Percentiles rank a stretch among this genome's conserved stretches.
Evolutionary conservation across 768 basidiomycete species (phyloP).

Genomic region (Crepidotus variabilis): DNA sequence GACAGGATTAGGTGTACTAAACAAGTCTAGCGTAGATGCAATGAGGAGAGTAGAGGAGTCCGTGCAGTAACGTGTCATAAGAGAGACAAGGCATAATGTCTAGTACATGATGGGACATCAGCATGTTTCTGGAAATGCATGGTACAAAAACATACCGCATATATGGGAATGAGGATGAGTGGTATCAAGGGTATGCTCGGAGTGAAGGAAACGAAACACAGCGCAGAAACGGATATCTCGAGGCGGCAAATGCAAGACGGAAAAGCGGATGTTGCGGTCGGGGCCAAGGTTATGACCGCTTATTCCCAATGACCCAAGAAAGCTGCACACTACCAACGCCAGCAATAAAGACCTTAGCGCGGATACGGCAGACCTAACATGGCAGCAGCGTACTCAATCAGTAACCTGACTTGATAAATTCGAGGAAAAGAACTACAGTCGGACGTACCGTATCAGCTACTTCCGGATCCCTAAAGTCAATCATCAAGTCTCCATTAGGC

Average conservation of each 20-base stretch:
- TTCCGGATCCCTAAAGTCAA: slow-evolving; percentile 70
- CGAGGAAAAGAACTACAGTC: not conserved
- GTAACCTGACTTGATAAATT: not conserved
- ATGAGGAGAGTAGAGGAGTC: slow-evolving; percentile 4
- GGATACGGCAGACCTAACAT: slow-evolving; percentile 68
- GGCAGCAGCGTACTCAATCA: slow-evolving; percentile 1
- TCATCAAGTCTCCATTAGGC: slow-evolving; percentile 76
- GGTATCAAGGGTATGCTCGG: slow-evolving; percentile 1
- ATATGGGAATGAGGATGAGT: not conserved
- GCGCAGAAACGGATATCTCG: not conserved
- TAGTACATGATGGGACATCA: not conserved
- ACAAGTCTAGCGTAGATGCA: not conserved
- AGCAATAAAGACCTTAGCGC: slow-evolving; percentile 68
- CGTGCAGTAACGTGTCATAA: slow-evolving; percentile 3
- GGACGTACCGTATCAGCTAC: slow-evolving; percentile 74
- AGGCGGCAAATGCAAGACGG: not conserved
- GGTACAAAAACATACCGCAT: not conserved
- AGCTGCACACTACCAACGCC: slow-evolving; percentile 77
- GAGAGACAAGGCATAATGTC: not conserved
- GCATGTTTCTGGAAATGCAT: not conserved
- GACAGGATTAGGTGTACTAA: not conserved
- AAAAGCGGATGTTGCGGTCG: not conserved
- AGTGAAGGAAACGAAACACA: slow-evolving; percentile 1
- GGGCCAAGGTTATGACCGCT: slow-evolving; percentile 22
- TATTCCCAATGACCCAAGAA: slow-evolving; percentile 67